Percentiles rank a stretch among this genome's conserved stretches.
phyloP scores from a whole-genome alignment of 352 stramenopile species.

The Phytopythium vexans region DNA sequence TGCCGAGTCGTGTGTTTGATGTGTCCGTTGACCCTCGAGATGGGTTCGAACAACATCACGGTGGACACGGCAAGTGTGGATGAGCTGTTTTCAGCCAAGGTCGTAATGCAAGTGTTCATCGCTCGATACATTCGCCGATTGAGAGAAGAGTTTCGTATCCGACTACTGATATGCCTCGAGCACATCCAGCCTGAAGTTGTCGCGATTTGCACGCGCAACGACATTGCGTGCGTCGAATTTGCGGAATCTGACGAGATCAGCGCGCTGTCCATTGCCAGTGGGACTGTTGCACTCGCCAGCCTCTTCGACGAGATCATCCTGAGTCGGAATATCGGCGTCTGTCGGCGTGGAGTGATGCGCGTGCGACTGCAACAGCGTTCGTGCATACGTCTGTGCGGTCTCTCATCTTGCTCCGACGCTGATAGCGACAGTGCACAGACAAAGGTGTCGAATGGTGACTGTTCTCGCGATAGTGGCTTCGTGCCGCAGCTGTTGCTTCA shows the following conservation, averaged over 20 bases:
- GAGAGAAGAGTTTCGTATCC: conserved; percentile 14
- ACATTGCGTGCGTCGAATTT: conserved; percentile 61
- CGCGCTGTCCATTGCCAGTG: conserved; percentile 30
- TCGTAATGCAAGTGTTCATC: conserved; percentile 21
- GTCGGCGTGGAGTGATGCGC: conserved; percentile 16
- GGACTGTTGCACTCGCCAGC: conserved; percentile 40
- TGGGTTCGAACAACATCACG: conserved; percentile 37
- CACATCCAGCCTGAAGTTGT: conserved; percentile 39
- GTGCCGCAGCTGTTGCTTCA: conserved; percentile 54
- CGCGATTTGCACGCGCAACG: conserved; percentile 33
- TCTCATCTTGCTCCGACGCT: conserved; percentile 4
- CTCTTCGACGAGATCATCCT: conserved; percentile 43
- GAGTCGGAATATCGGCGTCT: conserved; percentile 32
- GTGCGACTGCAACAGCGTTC: conserved; percentile 39
- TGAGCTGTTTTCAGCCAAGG: conserved; percentile 23
- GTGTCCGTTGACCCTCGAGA: conserved; percentile 22
- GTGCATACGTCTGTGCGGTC: conserved; percentile 32
- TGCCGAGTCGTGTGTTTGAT: conserved; percentile 47
- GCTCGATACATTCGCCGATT: conserved; percentile 24
- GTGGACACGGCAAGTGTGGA: conserved; percentile 15
- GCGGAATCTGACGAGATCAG: conserved; percentile 49
- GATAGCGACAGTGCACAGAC: background rate
- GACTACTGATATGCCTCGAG: conserved; percentile 48
- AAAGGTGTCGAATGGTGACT: background rate
- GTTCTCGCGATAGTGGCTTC: background rate